Base-by-base conservation (phyloP, 1,284 basidiomycete genomes). In the Xerocomus nothofagi region DNA sequence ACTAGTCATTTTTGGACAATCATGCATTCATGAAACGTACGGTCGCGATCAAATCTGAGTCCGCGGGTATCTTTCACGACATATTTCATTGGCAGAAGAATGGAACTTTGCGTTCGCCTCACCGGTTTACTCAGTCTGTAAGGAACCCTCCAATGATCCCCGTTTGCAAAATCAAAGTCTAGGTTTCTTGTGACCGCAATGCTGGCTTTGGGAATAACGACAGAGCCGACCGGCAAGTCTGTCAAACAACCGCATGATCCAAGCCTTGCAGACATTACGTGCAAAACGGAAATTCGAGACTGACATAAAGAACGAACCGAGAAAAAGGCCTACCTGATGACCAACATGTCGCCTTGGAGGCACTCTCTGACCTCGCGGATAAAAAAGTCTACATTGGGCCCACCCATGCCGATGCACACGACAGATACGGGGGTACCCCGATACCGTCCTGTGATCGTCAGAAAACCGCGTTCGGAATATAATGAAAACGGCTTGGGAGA, bases 371-470 rank as follows among this genome's bases (percentile, higher is more conserved):
- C 81, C 71, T 93, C 91, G 54, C 91, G 80, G 14, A 93, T 79
- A 66, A 92, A 90, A 69, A 93, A 93, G 68, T 93, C 90, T 68
- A 86, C 86, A 66, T 88, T 89, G 2, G 88, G 79, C 53, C 72
- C 74, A 18, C 90, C 90, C 91, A 93, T 93, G 9, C 91, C 91
- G 50, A 91, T 91, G 52, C 85, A 86, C 39, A 91, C 74, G 47
- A 93, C 79, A 12, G 84, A 87, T 29, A 93, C 66, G 6, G 89
- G 88, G 4, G 78, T 68, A 39, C 79, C 80, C 39, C 79, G 76
- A 72, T 84, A 92, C 32, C 82, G 76, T 11, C 91, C 91, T 4
- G 90, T 92, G 55, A 91, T 80, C 4, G 88, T 92, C 50, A 87
- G 70, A 68, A 91, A 93, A 8, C 89, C 88, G 44, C 90, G 77